phyloP scores from a whole-genome alignment of 169 alveolate species.

The Plasmodium cynomolgi region DNA sequence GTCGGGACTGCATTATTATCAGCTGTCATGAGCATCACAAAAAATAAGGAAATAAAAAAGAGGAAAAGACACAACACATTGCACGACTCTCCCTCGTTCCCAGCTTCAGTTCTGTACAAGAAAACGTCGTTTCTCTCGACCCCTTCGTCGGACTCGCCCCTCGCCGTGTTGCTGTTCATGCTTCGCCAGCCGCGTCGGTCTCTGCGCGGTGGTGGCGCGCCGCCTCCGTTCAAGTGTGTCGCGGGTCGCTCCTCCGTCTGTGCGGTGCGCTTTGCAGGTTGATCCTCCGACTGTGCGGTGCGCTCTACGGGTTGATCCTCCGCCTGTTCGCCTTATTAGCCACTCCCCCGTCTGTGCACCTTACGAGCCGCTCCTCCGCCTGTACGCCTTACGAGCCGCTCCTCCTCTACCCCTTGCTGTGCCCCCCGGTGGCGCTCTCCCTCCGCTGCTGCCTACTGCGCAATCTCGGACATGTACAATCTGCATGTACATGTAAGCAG shows the following conservation, averaged over 20 bases:
- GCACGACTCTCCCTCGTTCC: constrained; percentile 40
- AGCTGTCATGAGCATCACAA: constrained; percentile 26
- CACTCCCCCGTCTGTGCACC: background rate
- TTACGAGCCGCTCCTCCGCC: background rate
- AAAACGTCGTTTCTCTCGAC: constrained; percentile 28
- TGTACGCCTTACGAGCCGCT: too few relatives aligned
- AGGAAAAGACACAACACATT: constrained; percentile 46
- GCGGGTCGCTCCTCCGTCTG: background rate
- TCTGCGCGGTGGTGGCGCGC: background rate
- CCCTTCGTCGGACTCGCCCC: constrained; percentile 20
- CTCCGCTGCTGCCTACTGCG: background rate
- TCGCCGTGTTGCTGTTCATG: constrained; percentile 17
- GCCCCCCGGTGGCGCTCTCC: background rate
- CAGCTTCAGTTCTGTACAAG: constrained; percentile 21
- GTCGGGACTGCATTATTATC: constrained; percentile 11
- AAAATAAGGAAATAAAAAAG: constrained; percentile 45
- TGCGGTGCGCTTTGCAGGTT: background rate
- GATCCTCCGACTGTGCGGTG: too few relatives aligned
- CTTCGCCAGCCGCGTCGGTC: constrained; percentile 1
- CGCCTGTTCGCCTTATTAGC: background rate
- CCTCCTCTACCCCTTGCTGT: background rate
- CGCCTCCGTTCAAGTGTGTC: background rate
- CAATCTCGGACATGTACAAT: background rate
- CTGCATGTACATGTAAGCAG: background rate
- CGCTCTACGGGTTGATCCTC: too few relatives aligned